These are phyloP conservation scores for Ampelocalamus luodianensis DNA, from an alignment of 176 grass and related monocot genomes.

Conservation along the genomic window DNA sequence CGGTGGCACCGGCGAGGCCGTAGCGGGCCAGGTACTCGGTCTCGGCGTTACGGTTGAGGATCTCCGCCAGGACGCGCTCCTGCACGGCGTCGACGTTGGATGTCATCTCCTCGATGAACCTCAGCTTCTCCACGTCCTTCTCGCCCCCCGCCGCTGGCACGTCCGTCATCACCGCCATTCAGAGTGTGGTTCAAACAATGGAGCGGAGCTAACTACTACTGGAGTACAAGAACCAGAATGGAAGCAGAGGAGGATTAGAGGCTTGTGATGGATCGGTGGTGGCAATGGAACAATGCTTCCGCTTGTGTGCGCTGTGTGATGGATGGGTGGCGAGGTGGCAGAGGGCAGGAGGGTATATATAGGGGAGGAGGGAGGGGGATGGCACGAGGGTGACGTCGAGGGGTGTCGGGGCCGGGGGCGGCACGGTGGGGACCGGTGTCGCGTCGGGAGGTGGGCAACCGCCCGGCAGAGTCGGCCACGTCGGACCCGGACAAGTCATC, in stretches of 20 bases:
- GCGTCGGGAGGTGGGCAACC: constrained; percentile 53
- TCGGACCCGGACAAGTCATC: constrained; percentile 40
- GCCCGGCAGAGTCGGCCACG: constrained; percentile 51
- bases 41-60: constrained; percentile 53
- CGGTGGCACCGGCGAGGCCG: constrained; percentile 57
- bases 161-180: constrained; percentile 72
- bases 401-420: constrained; percentile 46
- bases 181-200: background rate
- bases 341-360: constrained; percentile 48
- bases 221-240: constrained; percentile 7
- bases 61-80: constrained; percentile 61
- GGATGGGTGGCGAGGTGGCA: constrained; percentile 4
- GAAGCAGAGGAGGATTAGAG: background rate
- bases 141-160: constrained; percentile 40
- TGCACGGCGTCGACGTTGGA: constrained; percentile 53
- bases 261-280: background rate
- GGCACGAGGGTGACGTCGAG: constrained; percentile 64
- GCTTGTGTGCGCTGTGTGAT: background rate
- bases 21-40: constrained; percentile 68
- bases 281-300: constrained; percentile 22
- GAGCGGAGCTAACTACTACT: background rate
- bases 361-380: background rate
- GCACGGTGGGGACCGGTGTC: constrained; percentile 69
- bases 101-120: constrained; percentile 77
- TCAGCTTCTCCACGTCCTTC: constrained; percentile 59